Evolutionary conservation across 1,284 basidiomycete genomes (phyloP).

Genomic region (Gomphus bonarii): DNA sequence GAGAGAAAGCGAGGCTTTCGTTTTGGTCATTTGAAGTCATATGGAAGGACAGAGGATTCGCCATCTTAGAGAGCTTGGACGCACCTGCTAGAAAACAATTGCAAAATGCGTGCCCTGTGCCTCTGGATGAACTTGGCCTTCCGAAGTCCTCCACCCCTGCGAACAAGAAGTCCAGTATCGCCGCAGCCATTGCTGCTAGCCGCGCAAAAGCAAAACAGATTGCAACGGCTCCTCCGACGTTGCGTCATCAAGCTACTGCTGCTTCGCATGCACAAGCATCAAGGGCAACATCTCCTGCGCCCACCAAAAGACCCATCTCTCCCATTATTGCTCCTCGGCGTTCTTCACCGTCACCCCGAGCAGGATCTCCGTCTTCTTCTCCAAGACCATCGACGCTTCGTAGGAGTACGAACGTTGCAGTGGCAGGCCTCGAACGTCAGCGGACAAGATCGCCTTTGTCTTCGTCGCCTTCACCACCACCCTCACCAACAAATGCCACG

Average conservation of each 20-base stretch:
- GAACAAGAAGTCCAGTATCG: slow-evolving; percentile 65
- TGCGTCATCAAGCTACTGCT: slow-evolving; percentile 71
- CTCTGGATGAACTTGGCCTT: slow-evolving; percentile 29
- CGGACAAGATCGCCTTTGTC: slow-evolving; percentile 16
- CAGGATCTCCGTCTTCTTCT: slow-evolving; percentile 41
- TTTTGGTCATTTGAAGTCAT: slow-evolving; percentile 78
- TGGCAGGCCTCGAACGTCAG: neutral
- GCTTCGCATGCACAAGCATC: slow-evolving; percentile 31
- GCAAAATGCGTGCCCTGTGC: slow-evolving; percentile 71
- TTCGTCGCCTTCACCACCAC: slow-evolving; percentile 27
- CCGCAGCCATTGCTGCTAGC: slow-evolving; percentile 74
- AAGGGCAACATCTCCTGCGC: slow-evolving; percentile 31
- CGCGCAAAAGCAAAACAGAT: slow-evolving; percentile 77
- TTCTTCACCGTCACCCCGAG: slow-evolving; percentile 22
- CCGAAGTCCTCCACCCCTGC: slow-evolving; percentile 35
- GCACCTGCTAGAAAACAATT: slow-evolving; percentile 66
- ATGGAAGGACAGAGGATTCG: slow-evolving; percentile 62
- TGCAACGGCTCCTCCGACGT: slow-evolving; percentile 62
- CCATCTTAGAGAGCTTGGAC: slow-evolving; percentile 66
- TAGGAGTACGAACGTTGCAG: slow-evolving; percentile 3
- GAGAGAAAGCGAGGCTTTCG: slow-evolving; percentile 59
- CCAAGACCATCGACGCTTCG: slow-evolving; percentile 22
- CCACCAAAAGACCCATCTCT: slow-evolving; percentile 8
- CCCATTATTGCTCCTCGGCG: slow-evolving; percentile 7
- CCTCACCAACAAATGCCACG: slow-evolving; percentile 34